Evolutionary conservation across 139 green algal genomes (phyloP).

Genomic region (Chlorella sp.): DNA sequence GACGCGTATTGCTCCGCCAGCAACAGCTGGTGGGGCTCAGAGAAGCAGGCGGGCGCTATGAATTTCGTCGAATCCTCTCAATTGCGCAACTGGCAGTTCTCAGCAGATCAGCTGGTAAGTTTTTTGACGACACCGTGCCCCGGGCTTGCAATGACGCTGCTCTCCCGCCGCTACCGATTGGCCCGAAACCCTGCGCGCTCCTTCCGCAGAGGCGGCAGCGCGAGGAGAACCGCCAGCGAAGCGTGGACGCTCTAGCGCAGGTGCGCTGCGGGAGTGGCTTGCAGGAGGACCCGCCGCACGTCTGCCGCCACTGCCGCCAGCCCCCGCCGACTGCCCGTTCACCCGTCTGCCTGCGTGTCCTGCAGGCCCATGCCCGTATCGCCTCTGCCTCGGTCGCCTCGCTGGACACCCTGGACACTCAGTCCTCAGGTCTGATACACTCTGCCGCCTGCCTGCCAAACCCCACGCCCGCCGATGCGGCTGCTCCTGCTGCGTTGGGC

Average conservation of each 20-base stretch:
- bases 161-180: too few species aligned
- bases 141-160: background rate
- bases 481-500: too few species aligned
- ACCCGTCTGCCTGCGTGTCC: background rate
- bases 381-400: background rate
- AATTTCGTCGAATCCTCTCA: conserved; percentile 57
- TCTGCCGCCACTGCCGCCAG: background rate
- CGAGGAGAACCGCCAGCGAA: conserved; percentile 10
- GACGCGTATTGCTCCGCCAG: too few species aligned
- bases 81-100: conserved; percentile 50
- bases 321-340: background rate
- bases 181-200: background rate
- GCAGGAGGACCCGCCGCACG: background rate
- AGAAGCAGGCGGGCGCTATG: conserved; percentile 32
- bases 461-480: too few species aligned
- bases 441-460: background rate
- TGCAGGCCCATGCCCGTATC: conserved; percentile 10
- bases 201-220: conserved; percentile 37
- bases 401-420: background rate
- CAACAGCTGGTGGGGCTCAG: background rate
- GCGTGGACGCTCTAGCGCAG: conserved; percentile 20
- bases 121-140: background rate
- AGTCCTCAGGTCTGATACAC: background rate
- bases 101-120: conserved; percentile 51
- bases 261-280: background rate